phyloP scores from a whole-genome alignment of 352 stramenopile genomes.

The Phytophthora pinifolia region DNA sequence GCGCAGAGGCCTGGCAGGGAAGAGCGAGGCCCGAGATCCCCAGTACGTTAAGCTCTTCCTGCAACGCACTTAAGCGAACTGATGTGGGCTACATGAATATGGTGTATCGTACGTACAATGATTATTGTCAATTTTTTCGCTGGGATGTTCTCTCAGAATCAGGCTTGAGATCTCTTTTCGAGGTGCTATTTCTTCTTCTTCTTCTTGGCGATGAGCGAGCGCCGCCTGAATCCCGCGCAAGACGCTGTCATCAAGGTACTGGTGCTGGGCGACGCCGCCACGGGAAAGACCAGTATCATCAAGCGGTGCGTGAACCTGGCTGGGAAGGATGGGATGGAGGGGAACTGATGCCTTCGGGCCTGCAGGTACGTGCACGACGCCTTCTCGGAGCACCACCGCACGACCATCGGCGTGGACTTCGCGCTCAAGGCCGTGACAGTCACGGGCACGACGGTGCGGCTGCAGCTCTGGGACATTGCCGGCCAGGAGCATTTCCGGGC shows the following conservation, averaged over 20 bases:
- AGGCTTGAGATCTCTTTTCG: constrained; percentile 11
- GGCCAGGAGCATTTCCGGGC: constrained; percentile 93
- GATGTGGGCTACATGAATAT: not conserved
- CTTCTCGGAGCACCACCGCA: constrained; percentile 92
- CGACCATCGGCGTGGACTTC: constrained; percentile 94
- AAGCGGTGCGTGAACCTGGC: constrained; percentile 61
- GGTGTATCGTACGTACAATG: not conserved
- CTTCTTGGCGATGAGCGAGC: constrained; percentile 47
- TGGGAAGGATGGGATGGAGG: not conserved
- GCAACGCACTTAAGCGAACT: constrained; percentile 2
- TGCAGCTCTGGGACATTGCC: constrained; percentile 95
- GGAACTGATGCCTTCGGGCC: not conserved
- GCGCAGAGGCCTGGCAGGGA: not conserved
- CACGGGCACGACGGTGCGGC: constrained; percentile 81
- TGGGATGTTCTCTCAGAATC: constrained; percentile 7
- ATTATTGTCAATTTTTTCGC: not conserved
- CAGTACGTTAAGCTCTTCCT: constrained; percentile 6
- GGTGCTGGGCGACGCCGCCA: constrained; percentile 89
- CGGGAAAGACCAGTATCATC: constrained; percentile 93
- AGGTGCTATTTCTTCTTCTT: not conserved
- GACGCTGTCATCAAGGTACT: constrained; percentile 92
- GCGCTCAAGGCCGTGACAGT: constrained; percentile 89
- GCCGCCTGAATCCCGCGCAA: constrained; percentile 72
- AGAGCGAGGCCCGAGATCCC: not conserved
- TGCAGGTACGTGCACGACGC: constrained; percentile 87